Evolutionary conservation across 1,284 basidiomycete genomes (phyloP), one percentile per base, ranked within the genome.

Genomic region (Amylostereum areolatum): DNA sequence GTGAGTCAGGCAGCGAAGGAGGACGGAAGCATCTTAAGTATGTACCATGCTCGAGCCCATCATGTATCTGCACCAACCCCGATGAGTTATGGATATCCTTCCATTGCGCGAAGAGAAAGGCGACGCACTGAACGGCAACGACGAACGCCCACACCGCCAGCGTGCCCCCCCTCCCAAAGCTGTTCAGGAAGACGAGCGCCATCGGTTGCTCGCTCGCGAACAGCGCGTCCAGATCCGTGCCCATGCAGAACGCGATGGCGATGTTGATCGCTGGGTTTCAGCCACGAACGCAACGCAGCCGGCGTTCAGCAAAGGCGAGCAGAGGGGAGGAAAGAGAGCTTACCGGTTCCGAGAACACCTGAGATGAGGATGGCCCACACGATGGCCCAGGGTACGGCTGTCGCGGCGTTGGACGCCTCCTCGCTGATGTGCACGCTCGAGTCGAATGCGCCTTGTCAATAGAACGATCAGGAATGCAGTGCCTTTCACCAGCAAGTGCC

Each of bases 391-490:
- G 88, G 89, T 5, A 90, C 84, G 18, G 85, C 85, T 0, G 66
- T 71, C 2, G 77, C 73, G 2, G 88, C 88, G 60, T 90, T 90
- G 3, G 73, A 70, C 0, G 83, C 81, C 60, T 90, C 89, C 64
- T 91, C 88, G 48, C 83, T 86, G 51, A 90, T 85, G 49, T 89
- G 86, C 0, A 91, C 85, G 44, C 76, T 78, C 1, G 82, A 80
- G 51, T 77, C 75, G 54, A 75, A 76, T n/a, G 63, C 66, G 49
- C 70, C 71, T 73, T 36, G 9, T n/a, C 27, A 11, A n/a, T 25
- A 33, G 9, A 33, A 45, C 12, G 24, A 36, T 25, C 37, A 27
- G 43, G 6, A 10, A 25, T 47, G n/a, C n/a, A n/a, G 45, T 8
- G 18, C 24, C 5, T 10, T 33, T 7, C 18, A 25, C 11, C 11